Evolutionary conservation across 148 eudicot species (phyloP), one percentile per base, ranked within the genome.

Genomic region (Selenicereus undatus): DNA sequence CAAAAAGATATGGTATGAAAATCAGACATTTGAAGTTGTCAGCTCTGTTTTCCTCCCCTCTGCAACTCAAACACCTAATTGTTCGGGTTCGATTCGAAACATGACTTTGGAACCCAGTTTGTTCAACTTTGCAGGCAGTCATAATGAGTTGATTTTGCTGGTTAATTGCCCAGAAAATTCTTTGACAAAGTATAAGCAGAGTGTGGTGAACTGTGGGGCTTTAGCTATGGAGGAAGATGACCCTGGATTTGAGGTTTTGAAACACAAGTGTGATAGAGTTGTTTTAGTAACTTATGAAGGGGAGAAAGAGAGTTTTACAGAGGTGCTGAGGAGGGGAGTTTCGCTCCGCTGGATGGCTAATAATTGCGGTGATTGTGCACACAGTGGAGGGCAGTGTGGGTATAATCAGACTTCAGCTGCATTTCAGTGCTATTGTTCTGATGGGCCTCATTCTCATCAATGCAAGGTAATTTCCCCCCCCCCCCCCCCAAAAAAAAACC

Each of bases 371-470:
- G 72, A 0, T 4, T 92, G 95, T 56, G 36, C 56, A 42, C 17
- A 0, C 0, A 81, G 85, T 54, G 88, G 89, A 0, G 93, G 93
- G n/a, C 81, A 76, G 74, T 91, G 93, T 78, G 91, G 93, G 13
- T 81, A 75, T 68, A 74, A 85, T 75, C 60, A 12, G 26, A 10
- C 0, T 13, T 18, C 0, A 24, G 50, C 0, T 51, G 73, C 36
- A 1, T 91, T 89, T 71, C 10, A 1, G 71, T 91, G 94, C 71
- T 89, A 66, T 52, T 91, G 92, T 78, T 60, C 81, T 69, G 89
- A 89, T 73, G 71, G 89, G 73, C 81, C 84, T 78, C 89, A 86
- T 82, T 69, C 78, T 82, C 22, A 16, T 78, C 65, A 4, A 7
- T 84, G 84, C 76, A 24, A 2, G 52, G 81, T 81, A 81, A 73